These are phyloP conservation scores for Diutina sp. DNA, from an alignment of 1,139 yeast species.

Conservation along the genomic window DNA sequence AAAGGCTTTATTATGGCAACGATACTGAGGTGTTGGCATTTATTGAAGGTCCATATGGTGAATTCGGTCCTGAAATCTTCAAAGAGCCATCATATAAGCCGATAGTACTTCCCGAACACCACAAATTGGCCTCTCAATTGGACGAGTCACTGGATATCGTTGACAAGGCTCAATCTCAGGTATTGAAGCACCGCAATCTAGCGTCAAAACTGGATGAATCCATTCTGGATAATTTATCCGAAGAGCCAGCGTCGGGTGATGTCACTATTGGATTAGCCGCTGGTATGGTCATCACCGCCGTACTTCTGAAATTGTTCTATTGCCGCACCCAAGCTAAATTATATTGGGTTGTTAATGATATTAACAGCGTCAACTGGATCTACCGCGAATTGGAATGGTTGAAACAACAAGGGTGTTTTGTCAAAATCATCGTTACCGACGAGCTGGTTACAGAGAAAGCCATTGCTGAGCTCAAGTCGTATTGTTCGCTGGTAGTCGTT, in stretches of 20 bases:
- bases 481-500: not conserved
- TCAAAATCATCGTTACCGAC: not conserved
- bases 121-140: too few species aligned
- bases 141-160: too few species aligned
- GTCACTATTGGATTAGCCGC: conserved; percentile 7
- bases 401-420: not conserved
- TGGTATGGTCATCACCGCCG: conserved; percentile 7
- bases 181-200: not conserved
- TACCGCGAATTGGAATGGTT: conserved; percentile 6
- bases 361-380: conserved; percentile 5
- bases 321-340: conserved; percentile 5
- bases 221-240: not conserved
- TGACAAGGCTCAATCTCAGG: too few species aligned
- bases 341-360: conserved; percentile 6
- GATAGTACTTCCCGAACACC: not conserved
- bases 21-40: conserved; percentile 7
- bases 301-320: conserved; percentile 5
- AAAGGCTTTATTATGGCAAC: conserved; percentile 4
- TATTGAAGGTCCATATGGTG: conserved; percentile 9
- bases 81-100: not conserved
- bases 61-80: conserved; percentile 3
- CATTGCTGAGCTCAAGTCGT: not conserved
- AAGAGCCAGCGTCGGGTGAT: conserved; percentile 3
- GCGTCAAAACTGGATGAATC: not conserved
- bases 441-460: not conserved